Base-by-base conservation (phyloP, 257 asterid genomes). In the Coffea canephora region DNA sequence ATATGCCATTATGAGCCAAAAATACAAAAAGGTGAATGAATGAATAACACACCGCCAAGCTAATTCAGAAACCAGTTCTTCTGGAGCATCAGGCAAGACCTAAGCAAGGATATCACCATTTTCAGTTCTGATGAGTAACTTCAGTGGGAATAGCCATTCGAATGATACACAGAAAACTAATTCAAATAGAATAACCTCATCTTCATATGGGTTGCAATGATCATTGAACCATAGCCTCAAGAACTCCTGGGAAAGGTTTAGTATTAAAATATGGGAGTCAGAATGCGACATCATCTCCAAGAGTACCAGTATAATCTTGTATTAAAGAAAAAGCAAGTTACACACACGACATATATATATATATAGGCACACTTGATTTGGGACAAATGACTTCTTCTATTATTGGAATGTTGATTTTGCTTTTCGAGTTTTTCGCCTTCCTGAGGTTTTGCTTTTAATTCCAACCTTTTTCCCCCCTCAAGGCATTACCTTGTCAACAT, bases 41-140 rank as follows among this genome's bases (percentile, higher is more conserved):
- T 41, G 4, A 27, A 43, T 21, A 19, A n/a, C 82, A 65, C 82
- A 94, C 97, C 97, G 87, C 99, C 99, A 93, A 71, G 98, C 94
- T 74, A 95, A 84, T 87, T 95, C 98, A 79, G 94, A 87, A 50
- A 95, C 91, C 69, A 93, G 97, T 73, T 93, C 99, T 81, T 90
- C 89, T 0, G 97, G 99, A 74, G 98, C 99, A 52, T 91, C 97
- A 78, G 99, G 98, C 87, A 95, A 88, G 74, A 93, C 93, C 98
- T 95, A 75, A 23, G 67, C 78, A 80, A 78, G 77, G 39, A 55
- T 54, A 23, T 54, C 10, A 57, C 48, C 64, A 49, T 14, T 77
- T 67, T 85, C 64, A 82, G 73, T 79, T 82, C 72, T 55, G 71
- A 64, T 55, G 67, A 6, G 75, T 25, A 52, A 41, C 50, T 43